Conservation (phyloP, 306 rosid species). For the Fagus crenata region DNA sequence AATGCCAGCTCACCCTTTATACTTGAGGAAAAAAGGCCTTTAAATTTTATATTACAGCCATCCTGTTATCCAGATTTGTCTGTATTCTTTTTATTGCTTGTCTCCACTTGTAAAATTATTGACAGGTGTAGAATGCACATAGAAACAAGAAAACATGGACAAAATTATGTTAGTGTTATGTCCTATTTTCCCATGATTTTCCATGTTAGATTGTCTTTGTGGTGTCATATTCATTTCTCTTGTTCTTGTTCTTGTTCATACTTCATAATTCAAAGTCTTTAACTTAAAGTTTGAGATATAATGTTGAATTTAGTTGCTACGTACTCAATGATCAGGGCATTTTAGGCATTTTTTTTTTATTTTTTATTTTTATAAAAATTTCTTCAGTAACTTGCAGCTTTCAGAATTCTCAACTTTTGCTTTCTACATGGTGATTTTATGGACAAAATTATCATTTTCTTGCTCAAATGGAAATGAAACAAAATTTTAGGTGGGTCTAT, state of each 20-base stretch:
- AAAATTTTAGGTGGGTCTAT: constrained; percentile 77
- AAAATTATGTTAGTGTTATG: background rate
- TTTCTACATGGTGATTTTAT: constrained; percentile 2
- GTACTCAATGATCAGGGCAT: background rate
- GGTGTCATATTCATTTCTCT: background rate
- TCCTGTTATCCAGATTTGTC: background rate
- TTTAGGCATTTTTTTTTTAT: background rate
- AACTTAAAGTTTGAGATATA: background rate
- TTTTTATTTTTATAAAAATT: background rate
- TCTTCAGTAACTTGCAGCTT: background rate
- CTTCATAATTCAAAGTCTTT: background rate
- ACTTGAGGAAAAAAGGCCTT: background rate
- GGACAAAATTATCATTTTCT: constrained; percentile 26
- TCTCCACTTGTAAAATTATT: background rate
- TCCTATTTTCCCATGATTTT: background rate
- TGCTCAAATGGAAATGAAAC: constrained; percentile 36
- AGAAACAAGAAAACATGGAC: background rate
- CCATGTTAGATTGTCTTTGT: background rate
- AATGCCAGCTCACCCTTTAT: background rate
- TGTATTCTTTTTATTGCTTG: background rate
- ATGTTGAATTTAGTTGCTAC: background rate
- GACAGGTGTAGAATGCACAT: background rate
- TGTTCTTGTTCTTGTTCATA: background rate
- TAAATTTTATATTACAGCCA: background rate
- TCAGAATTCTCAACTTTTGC: constrained; percentile 1